phyloP scores from a whole-genome alignment of 1,284 basidiomycete genomes.

The Leucoagaricus sp. region DNA sequence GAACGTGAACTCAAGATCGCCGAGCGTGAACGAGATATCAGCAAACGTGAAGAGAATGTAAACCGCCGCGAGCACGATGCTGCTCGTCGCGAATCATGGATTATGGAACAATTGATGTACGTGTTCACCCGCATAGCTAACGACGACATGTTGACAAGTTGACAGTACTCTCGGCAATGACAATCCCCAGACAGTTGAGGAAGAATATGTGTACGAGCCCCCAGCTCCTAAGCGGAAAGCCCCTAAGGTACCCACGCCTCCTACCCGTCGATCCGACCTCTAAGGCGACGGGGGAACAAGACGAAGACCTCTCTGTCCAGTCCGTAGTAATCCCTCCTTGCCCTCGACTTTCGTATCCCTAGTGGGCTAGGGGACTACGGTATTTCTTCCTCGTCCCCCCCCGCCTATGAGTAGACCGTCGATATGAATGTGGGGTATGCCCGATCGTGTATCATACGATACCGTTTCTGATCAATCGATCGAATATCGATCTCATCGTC shows the following conservation, averaged over 20 bases:
- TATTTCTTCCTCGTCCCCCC: conserved; percentile 74
- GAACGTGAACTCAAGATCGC: conserved; percentile 81
- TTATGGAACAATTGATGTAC: conserved; percentile 87
- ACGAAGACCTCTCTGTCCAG: conserved; percentile 54
- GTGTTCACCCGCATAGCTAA: conserved; percentile 27
- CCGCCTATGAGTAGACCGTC: conserved; percentile 52
- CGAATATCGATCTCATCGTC: conserved; percentile 34
- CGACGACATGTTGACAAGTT: conserved; percentile 15
- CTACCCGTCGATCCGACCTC: conserved; percentile 83
- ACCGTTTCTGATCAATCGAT: conserved; percentile 16
- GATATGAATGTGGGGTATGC: conserved; percentile 28
- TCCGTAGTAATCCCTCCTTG: conserved; percentile 65
- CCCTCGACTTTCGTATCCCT: conserved; percentile 69
- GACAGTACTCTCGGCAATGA: conserved; percentile 69
- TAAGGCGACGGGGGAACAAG: conserved; percentile 83
- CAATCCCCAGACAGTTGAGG: conserved; percentile 63
- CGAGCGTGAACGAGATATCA: conserved; percentile 80
- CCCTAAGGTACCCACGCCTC: conserved; percentile 83
- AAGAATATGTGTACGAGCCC: conserved; percentile 78
- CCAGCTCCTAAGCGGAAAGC: conserved; percentile 67
- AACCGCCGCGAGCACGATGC: conserved; percentile 83
- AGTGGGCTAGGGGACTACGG: conserved; percentile 77
- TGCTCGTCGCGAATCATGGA: conserved; percentile 80
- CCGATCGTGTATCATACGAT: conserved; percentile 22
- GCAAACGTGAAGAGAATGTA: conserved; percentile 77